Evolutionary conservation across 805 yeast genomes (phyloP), one percentile per base, ranked within the genome.

Genomic region (Lachancea thermotolerans): DNA sequence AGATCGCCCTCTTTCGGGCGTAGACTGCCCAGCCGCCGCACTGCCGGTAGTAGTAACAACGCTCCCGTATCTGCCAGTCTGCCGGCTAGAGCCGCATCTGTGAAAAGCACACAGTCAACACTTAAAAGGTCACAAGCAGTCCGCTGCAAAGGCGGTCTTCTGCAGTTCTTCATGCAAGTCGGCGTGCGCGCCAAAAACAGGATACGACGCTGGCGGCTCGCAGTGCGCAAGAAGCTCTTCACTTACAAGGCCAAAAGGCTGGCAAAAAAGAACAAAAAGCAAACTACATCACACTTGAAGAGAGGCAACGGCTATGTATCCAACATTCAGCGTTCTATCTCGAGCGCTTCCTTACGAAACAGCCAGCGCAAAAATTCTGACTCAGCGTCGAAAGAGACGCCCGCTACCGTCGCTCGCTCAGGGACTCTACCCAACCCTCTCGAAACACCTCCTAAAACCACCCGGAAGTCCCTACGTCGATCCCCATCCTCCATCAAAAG

Each of bases 101-200:
- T 28, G 14, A 35, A 16, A 21, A 21, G 31, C 33, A n/a, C 40
- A 10, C 10, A 57, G 45, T 56, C 67, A 1, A 57, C 64, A 2
- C 35, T 62, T 40, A 62, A 59, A 43, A 59, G 67, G 57, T 57
- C 64, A 3, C 55, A 57, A 38, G 73, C 72, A 5, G 55, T 69
- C 29, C 63, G 64, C 46, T 67, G 67, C 47, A 62, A 64, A 37
- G 66, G 70, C 37, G 72, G 72, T 12, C 57, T 70, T 52, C 52
- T 69, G 28, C 50, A 64, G 10, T 63, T 58, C 39, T 53, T 68
- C 40, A 54, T 55, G 11, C 41, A 44, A 16, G 30, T 62, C 41
- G 68, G 66, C 12, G 39, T 48, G 7, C 55, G 51, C 12, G 50
- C 62, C 17, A 59, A 52, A 31, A 54, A 44, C n/a, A 52, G 49